phyloP scores from a whole-genome alignment of 768 basidiomycete genomes.

The Macrocybe gigantea region DNA sequence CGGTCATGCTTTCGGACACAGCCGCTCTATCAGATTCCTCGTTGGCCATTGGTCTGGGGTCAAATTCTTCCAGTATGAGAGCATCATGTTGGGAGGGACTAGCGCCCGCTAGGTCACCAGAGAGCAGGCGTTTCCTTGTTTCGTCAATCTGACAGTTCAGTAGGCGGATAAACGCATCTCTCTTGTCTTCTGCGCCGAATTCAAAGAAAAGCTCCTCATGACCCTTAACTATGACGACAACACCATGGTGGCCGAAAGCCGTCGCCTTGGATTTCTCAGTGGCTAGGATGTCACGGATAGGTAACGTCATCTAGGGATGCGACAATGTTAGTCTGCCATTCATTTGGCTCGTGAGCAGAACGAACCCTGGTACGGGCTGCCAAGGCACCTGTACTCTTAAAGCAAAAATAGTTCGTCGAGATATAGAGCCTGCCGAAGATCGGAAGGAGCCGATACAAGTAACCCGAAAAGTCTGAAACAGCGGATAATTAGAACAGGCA shows the following conservation, averaged over 20 bases:
- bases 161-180: slow-evolving; percentile 69
- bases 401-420: slow-evolving; percentile 91
- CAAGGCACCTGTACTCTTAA: slow-evolving; percentile 82
- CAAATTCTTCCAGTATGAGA: slow-evolving; percentile 82
- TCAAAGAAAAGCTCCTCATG: slow-evolving; percentile 99
- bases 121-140: slow-evolving; percentile 41
- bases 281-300: slow-evolving; percentile 82
- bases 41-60: slow-evolving; percentile 37
- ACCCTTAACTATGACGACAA: slow-evolving; percentile 87
- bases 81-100: slow-evolving; percentile 63
- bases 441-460: slow-evolving; percentile 85
- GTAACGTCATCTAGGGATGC: slow-evolving; percentile 79
- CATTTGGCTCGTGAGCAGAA: not conserved
- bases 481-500: not conserved
- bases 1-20: slow-evolving; percentile 51
- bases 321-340: not conserved
- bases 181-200: slow-evolving; percentile 75
- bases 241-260: slow-evolving; percentile 84
- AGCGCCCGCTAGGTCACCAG: slow-evolving; percentile 35
- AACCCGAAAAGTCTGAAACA: slow-evolving; percentile 79
- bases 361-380: slow-evolving; percentile 77
- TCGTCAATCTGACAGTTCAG: slow-evolving; percentile 81
- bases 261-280: slow-evolving; percentile 82
- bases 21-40: slow-evolving; percentile 36
- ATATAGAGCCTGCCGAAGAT: slow-evolving; percentile 84